These are phyloP conservation scores for Diaporthe ampelina DNA, from an alignment of 2,329 filamentous ascomycete genomes.

Conservation along the genomic window DNA sequence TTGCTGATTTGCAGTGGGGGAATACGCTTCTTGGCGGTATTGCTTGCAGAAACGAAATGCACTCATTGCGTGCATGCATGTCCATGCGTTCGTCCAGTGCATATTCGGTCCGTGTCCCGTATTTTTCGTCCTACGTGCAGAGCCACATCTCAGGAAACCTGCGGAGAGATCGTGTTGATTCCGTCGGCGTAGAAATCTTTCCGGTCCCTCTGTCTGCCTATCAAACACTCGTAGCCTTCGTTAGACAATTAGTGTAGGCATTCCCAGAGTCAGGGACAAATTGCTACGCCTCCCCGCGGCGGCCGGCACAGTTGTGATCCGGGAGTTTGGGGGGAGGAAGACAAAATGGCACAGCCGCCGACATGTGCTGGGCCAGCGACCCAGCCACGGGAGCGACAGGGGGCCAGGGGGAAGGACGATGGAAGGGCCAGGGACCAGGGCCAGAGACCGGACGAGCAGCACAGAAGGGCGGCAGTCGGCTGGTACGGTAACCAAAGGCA, in stretches of 20 bases:
- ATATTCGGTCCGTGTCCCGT: conserved; percentile 5
- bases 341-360: conserved; percentile 26
- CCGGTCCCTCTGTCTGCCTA: background rate
- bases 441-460: background rate
- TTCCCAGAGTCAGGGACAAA: background rate
- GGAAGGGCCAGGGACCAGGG: conserved; percentile 8
- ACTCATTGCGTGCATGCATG: background rate
- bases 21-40: conserved; percentile 8
- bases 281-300: background rate
- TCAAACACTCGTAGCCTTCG: background rate
- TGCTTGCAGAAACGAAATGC: conserved; percentile 27
- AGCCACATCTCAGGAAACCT: background rate
- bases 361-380: background rate
- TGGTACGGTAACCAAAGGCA: conserved; percentile 1
- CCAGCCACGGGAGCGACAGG: background rate
- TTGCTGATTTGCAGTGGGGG: background rate
- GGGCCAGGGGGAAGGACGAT: conserved; percentile 4
- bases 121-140: background rate
- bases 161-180: background rate
- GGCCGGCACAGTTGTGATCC: background rate
- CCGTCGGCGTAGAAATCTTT: background rate
- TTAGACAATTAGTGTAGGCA: background rate
- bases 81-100: background rate
- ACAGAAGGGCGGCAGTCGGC: background rate
- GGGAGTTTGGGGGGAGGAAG: background rate